These are phyloP conservation scores for Talaromyces pinophilus DNA, from an alignment of 2,329 filamentous ascomycete species.

Conservation along the genomic window DNA sequence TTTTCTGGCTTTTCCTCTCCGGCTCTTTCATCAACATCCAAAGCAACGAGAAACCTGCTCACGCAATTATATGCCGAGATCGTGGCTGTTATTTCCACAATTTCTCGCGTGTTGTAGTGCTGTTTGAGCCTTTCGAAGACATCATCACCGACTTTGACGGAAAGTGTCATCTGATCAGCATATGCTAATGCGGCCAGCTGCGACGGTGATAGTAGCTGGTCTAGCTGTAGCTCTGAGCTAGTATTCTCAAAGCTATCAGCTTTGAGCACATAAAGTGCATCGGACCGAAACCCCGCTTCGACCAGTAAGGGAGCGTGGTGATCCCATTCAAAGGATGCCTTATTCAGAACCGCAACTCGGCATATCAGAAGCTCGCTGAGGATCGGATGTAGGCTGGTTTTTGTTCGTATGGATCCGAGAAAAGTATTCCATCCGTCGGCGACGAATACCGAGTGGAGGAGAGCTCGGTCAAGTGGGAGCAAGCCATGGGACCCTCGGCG, in stretches of 20 bases:
- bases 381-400: neutral
- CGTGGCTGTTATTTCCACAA: neutral
- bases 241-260: neutral
- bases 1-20: neutral
- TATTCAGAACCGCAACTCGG: neutral
- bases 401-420: neutral
- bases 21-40: conserved; percentile 4
- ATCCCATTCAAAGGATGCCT: conserved; percentile 2
- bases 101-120: neutral
- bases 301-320: neutral
- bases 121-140: neutral
- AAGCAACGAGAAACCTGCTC: conserved; percentile 2
- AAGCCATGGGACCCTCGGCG: neutral
- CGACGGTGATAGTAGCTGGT: neutral
- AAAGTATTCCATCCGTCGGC: neutral
- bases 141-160: neutral
- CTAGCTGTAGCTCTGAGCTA: neutral
- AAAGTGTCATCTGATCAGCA: neutral
- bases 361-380: neutral
- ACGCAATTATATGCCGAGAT: neutral
- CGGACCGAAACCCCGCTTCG: neutral
- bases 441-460: neutral
- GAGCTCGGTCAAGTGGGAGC: neutral
- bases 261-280: neutral
- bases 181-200: neutral